Base-by-base conservation (phyloP, 176 grass and related monocot species). In the Eragrostis curvula region DNA sequence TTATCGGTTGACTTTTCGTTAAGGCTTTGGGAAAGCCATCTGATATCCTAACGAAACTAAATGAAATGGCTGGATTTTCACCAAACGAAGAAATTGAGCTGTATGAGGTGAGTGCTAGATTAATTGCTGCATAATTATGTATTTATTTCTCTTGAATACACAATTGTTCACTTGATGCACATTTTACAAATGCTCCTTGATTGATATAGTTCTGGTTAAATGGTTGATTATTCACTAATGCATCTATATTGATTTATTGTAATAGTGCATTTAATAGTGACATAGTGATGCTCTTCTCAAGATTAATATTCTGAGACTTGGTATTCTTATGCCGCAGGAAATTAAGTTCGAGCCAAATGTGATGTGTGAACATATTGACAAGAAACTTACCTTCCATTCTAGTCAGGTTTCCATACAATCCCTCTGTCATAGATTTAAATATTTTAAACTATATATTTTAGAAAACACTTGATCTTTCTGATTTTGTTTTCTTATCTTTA, bases 281-380 rank as follows among this genome's bases (percentile, higher is more conserved):
- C 12, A 16, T 69, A 46, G 46, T 39, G 47, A 46, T 66, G 29
- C 17, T 72, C 25, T 85, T 81, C 46, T 28, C 12, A 65, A 77
- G 9, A 81, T 85, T 36, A 71, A 66, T 57, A 30, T 71, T 66
- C 67, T 82, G 41, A 67, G 59, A 14, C 32, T 57, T 85, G 66
- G 45, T 51, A 59, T 84, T 82, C 76, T 79, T 79, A 70, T 87
- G 42, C 24, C 85, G 84, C 88, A 97, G 94, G 94, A 97, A 89
- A 97, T 97, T 79, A 97, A 97, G 84, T 97, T 97, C 44, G 94
- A 97, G 49, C 94, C 94, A 64, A 93, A 84, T 88, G 91, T 97
- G 58, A 97, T 97, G 94, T 97, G 94, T 70, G 94, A 97, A 67
- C 91, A 90, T 81, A 91, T 97, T 69, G 94, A 97, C 68, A 97